These are phyloP conservation scores for Neurospora sublineolata DNA, from an alignment of 495 filamentous ascomycete genomes.

Conservation along the genomic window DNA sequence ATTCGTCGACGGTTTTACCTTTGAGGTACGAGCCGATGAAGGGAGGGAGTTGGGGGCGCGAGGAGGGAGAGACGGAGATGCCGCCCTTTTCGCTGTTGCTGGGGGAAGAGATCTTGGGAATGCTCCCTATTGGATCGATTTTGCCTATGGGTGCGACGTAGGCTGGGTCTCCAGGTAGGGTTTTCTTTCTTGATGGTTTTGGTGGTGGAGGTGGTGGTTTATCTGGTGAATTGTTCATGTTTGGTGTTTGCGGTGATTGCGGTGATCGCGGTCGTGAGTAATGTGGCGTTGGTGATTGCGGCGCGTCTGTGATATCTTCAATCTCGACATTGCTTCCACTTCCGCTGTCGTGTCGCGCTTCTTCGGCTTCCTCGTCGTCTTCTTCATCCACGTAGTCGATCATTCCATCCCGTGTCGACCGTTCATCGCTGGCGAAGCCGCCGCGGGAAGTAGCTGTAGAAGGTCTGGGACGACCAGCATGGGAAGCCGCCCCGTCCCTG, in stretches of 20 bases:
- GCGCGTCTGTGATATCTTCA: background rate
- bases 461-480: background rate
- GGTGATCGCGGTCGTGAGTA: background rate
- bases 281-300: background rate
- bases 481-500: background rate
- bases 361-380: background rate
- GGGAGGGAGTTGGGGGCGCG: constrained; percentile 16
- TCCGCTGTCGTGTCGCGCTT: background rate
- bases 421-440: background rate
- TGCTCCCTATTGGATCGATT: constrained; percentile 12
- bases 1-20: constrained; percentile 59
- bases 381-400: background rate
- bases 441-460: background rate
- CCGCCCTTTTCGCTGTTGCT: background rate
- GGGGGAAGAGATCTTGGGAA: constrained; percentile 7
- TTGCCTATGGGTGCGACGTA: constrained; percentile 23
- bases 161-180: constrained; percentile 5
- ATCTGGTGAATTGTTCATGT: background rate
- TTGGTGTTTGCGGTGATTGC: background rate
- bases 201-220: background rate
- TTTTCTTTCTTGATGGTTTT: constrained; percentile 7
- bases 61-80: constrained; percentile 6
- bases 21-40: constrained; percentile 47
- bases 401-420: background rate
- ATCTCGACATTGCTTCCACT: background rate